Evolutionary conservation across 768 basidiomycete genomes (phyloP), one percentile per base, ranked within the genome.

Genomic region (Rhizopogon rudus): DNA sequence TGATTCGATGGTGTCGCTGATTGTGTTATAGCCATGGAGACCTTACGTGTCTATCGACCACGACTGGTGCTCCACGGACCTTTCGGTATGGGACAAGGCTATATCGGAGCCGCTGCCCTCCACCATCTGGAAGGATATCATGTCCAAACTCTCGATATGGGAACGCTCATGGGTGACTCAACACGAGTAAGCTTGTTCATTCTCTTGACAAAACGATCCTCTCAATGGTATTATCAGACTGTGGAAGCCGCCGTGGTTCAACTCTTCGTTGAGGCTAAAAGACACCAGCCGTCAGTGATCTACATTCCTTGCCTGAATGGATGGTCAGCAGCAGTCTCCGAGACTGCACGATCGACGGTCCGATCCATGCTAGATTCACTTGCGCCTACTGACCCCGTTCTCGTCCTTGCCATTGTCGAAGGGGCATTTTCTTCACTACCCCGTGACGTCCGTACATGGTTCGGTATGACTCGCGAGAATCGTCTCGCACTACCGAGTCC

Each of bases 61-160:
- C 81, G 97, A 6, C 78, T 98, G 2, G 71, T 94, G 10, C 72
- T 99, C 9, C 81, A 91, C 71, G 97, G 97, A 4, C 71, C 80
- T 12, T 64, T 75, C 5, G 95, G 96, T 10, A 91, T 96, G 90
- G 97, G 97, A 1, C 97, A 98, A 68, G 76, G 76, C 5, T 94
- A 91, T 63, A 75, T 98, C 56, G 96, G 92, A 40, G 86, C 94
- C 1, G 97, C 96, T 1, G 84, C 91, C 5, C 71, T 99, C 35
- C 94, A 98, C 73, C 87, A 95, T 67, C 73, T 99, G 17, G 97
- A 99, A 73, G 96, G 97, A 0, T 97, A 91, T 69, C 92, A 98
- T 65, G 81, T 98, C 0, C 97, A 99, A 69, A 93, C 83, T 62
- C 78, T 98, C 51, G 97, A 99, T 66, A 76, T 98, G 16, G 97